phyloP scores from a whole-genome alignment of 2,329 filamentous ascomycete species.

The Ophiostoma triangulosporum region DNA sequence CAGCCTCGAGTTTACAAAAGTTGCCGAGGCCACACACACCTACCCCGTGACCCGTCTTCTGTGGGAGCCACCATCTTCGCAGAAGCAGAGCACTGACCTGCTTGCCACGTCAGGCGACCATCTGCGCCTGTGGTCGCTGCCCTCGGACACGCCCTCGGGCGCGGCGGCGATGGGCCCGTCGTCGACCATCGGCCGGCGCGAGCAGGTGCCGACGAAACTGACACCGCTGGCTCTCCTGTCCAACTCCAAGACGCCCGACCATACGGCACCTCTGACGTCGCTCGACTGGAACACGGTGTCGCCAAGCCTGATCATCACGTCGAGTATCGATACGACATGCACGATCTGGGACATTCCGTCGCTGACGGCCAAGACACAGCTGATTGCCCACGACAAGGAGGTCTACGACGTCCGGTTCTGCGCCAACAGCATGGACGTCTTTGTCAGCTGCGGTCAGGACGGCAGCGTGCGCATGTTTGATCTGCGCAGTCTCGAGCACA shows the following conservation, averaged over 20 bases:
- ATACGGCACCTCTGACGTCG: slow-evolving; percentile 90
- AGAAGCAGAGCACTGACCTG: slow-evolving; percentile 90
- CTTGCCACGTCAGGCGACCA: slow-evolving; percentile 93
- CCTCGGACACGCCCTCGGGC: slow-evolving; percentile 47
- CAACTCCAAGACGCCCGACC: slow-evolving; percentile 96
- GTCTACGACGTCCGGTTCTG: slow-evolving; percentile 98
- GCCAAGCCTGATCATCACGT: slow-evolving; percentile 94
- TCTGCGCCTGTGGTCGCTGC: slow-evolving; percentile 83
- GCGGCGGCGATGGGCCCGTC: slow-evolving; percentile 33
- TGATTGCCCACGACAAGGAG: slow-evolving; percentile 98
- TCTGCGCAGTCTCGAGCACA: slow-evolving; percentile 87
- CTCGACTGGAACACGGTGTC: slow-evolving; percentile 97
- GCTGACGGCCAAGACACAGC: slow-evolving; percentile 89
- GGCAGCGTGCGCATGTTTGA: slow-evolving; percentile 99
- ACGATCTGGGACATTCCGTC: slow-evolving; percentile 99
- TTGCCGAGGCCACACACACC: slow-evolving; percentile 93
- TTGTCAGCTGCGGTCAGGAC: slow-evolving; percentile 94
- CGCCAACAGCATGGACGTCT: slow-evolving; percentile 95
- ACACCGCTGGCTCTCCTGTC: slow-evolving; percentile 86
- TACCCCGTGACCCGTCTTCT: slow-evolving; percentile 91
- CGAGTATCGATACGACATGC: slow-evolving; percentile 96
- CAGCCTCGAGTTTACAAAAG: slow-evolving; percentile 78
- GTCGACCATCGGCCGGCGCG: slow-evolving; percentile 22
- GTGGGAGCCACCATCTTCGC: slow-evolving; percentile 90
- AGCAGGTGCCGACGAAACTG: slow-evolving; percentile 58